phyloP scores from a whole-genome alignment of 2,329 filamentous ascomycete species.

The Aspergillus eucalypticola region DNA sequence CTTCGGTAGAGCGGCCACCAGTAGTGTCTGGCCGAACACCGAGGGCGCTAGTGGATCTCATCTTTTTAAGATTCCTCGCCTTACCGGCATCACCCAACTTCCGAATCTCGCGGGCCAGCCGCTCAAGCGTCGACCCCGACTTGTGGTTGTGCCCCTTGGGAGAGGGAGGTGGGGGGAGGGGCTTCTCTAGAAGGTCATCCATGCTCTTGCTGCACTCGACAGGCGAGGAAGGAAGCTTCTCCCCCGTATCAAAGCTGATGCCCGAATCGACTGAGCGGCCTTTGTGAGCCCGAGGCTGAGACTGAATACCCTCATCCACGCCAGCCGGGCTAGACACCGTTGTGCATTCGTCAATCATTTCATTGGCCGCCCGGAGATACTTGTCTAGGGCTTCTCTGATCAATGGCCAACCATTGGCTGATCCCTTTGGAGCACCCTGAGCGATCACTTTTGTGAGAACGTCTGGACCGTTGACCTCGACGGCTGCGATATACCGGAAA shows the following conservation, averaged over 20 bases:
- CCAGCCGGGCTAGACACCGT: constrained; percentile 49
- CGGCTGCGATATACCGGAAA: constrained; percentile 61
- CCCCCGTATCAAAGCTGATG: constrained; percentile 56
- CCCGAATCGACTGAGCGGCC: constrained; percentile 64
- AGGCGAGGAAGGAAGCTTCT: constrained; percentile 39
- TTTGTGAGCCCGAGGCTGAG: constrained; percentile 41
- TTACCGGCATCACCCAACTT: constrained; percentile 39
- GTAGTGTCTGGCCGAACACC: constrained; percentile 43
- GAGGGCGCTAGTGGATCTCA: constrained; percentile 58
- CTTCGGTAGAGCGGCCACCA: constrained; percentile 33
- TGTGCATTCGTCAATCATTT: constrained; percentile 61
- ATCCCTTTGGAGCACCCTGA: constrained; percentile 53
- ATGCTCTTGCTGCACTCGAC: constrained; percentile 38
- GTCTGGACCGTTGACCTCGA: constrained; percentile 57
- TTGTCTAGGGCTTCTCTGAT: constrained; percentile 54
- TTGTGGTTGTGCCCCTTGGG: constrained; percentile 27
- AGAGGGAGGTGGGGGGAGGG: constrained; percentile 40
- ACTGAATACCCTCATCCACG: constrained; percentile 31
- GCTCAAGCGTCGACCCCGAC: constrained; percentile 56
- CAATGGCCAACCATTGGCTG: constrained; percentile 58
- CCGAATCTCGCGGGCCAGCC: constrained; percentile 60
- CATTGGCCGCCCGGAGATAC: constrained; percentile 60
- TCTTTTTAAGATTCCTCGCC: constrained; percentile 39
- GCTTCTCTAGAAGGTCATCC: constrained; percentile 41
- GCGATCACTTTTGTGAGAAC: constrained; percentile 57